A percentile compares a stretch with the other conserved stretches of the same genome.
Conservation (phyloP, 805 yeast species). For the Barnettozyma siamensis region DNA sequence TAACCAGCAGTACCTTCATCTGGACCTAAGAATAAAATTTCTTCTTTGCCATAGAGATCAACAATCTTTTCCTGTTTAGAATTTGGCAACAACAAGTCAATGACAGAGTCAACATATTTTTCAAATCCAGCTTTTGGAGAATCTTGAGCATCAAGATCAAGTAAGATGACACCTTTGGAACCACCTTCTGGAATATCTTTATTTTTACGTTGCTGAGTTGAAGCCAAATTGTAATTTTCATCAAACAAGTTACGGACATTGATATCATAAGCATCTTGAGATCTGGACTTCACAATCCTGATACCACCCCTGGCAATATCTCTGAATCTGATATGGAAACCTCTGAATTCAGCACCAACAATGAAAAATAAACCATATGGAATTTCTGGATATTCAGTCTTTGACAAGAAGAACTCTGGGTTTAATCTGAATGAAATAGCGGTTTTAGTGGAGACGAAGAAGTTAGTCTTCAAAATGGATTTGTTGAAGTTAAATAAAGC, state of each 20-base stretch:
- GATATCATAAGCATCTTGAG: constrained; percentile 75
- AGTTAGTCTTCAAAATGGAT: constrained; percentile 86
- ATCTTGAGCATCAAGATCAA: constrained; percentile 66
- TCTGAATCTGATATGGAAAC: constrained; percentile 94
- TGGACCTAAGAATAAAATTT: constrained; percentile 96
- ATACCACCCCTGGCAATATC: constrained; percentile 99
- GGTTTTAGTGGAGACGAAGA: constrained; percentile 88
- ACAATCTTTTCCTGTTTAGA: constrained; percentile 80
- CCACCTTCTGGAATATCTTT: constrained; percentile 99
- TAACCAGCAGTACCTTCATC: constrained; percentile 97
- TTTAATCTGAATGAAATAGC: constrained; percentile 90
- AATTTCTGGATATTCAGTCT: constrained; percentile 81
- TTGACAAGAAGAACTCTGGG: constrained; percentile 73
- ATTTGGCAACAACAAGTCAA: constrained; percentile 76
- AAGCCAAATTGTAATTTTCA: constrained; percentile 93
- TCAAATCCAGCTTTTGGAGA: constrained; percentile 81
- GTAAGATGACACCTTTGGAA: constrained; percentile 90
- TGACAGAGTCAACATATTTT: constrained; percentile 86
- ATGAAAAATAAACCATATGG: constrained; percentile 94
- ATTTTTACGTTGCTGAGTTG: constrained; percentile 93
- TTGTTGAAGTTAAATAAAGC: constrained; percentile 83
- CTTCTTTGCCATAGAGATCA: constrained; percentile 77
- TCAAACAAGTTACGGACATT: constrained; percentile 88
- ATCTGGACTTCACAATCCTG: constrained; percentile 85
- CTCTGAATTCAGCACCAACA: constrained; percentile 95